Base-by-base conservation (phyloP, 345 rosid genomes). In the Aegle marmelos region DNA sequence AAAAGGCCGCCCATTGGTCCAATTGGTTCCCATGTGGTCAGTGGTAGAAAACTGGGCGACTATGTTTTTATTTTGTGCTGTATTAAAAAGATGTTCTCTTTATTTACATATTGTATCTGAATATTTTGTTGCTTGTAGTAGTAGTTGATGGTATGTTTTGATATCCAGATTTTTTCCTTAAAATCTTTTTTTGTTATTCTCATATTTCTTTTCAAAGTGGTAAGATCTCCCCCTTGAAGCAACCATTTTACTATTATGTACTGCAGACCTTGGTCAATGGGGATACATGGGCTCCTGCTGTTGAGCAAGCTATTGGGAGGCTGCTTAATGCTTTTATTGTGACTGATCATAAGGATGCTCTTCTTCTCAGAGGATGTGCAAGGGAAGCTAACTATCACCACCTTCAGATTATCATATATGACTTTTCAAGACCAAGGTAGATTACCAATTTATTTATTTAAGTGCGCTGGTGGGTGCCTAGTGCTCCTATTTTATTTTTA, bases 261-360 rank as follows among this genome's bases (percentile, higher is more conserved):
- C 71, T 80, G 83, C 90, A 96, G 99, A 85, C 85, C 72, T 82
- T 95, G 86, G 87, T 88, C 77, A 75, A 89, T 82, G 94, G 91
- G 71, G 93, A 90, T 77, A 82, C 74, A 74, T 96, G 99, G 99
- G 99, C 91, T 83, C 86, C 89, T 76, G 90, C 95, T 72, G 95
- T 89, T 90, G 99, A 96, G 82, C 88, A 87, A 85, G 97, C 99
- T 56, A 70, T 96, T 61, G 98, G 98, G 76, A 94, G 70, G 83
- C 63, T 94, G 83, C 88, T 94, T 33, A 96, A 96, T 87, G 98
- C 98, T 81, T 96, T 96, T 85, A 91, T 96, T 71, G 99, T 90
- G 81, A 91, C 97, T 48, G 87, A 89, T 80, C 98, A 94, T 78
- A 87, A 79, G 78, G 99, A 96, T 85, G 85, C 88, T 11, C 89